Evolutionary conservation across 768 basidiomycete species (phyloP), one percentile per base, ranked within the genome.

Genomic region (Termitomyces sp.): DNA sequence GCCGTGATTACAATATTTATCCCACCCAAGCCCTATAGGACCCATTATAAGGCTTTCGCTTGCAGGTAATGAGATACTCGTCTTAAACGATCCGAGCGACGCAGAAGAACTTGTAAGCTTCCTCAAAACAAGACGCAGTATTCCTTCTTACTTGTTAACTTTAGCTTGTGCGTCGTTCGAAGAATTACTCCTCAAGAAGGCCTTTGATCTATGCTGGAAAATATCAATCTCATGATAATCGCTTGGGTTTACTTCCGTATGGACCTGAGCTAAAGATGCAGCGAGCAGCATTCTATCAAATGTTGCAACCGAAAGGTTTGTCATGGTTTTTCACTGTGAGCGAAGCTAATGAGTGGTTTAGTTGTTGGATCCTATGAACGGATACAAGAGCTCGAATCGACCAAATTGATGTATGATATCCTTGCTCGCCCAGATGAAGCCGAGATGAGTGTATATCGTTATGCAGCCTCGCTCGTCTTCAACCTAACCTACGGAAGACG

Each of bases 101-200:
- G 23, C 23, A 23, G 23, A 23, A 23, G 23, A 23, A 28, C 52
- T 56, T 30, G 59, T 56, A 50, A 21, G 50, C 35, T 21, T 28
- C 21, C 19, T 33, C 1, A 40, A 10, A 8, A 6, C 19, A 21
- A 21, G 19, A 42, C 3, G 3, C 21, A 21, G 8, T 42, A 21
- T 21, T 42, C 19, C 5, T 40, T 40, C 38, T 40, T 5, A 40
- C 41, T 43, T 4, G 21, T 21, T 43, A 11, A 4, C 21, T 19
- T 8, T 19, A 60, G 59, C 59, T 60, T 35, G 28, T 14, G 7
- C 50, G 44, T 37, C 59, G 59, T 10, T 60, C 59, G 1, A 8
- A 33, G 17, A 57, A 60, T 45, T 60, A 60, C 48, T 60, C 59
- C 7, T 60, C 59, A 7, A 31, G 59, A 19, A 52, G 53, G 50